These are phyloP conservation scores for Porogramme epimiltina DNA, from an alignment of 1,284 basidiomycete species.

Conservation along the genomic window DNA sequence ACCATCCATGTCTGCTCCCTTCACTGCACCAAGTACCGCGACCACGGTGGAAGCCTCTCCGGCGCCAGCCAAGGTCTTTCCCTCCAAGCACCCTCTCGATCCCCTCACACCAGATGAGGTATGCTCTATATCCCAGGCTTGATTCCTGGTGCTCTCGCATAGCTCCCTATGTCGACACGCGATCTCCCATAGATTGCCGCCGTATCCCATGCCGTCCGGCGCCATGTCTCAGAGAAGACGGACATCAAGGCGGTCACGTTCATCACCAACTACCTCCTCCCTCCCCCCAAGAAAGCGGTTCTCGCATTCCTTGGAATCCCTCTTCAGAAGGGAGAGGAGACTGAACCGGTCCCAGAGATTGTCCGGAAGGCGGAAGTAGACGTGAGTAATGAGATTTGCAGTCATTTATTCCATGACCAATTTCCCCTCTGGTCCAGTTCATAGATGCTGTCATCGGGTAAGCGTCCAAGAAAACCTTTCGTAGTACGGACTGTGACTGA, in stretches of 20 bases:
- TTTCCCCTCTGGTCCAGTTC: conserved; percentile 51
- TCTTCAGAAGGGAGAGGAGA: conserved; percentile 56
- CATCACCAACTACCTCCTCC: conserved; percentile 67
- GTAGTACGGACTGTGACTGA: conserved; percentile 6
- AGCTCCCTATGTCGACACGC: conserved; percentile 12
- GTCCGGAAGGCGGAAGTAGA: conserved; percentile 76
- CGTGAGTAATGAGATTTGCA: conserved; percentile 49
- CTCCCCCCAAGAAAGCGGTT: conserved; percentile 80
- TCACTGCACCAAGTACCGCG: conserved; percentile 32
- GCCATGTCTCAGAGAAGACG: conserved; percentile 58
- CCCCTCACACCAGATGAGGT: conserved; percentile 73
- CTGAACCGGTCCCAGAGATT: conserved; percentile 53
- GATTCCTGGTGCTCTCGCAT: neutral
- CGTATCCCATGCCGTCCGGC: conserved; percentile 62
- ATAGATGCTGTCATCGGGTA: conserved; percentile 71
- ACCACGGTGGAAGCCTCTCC: conserved; percentile 25
- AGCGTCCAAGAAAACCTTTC: conserved; percentile 15
- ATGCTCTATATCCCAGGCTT: conserved; percentile 11
- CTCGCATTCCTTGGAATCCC: conserved; percentile 78
- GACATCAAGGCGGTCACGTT: conserved; percentile 75
- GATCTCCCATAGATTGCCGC: conserved; percentile 56
- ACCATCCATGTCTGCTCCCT: conserved; percentile 22
- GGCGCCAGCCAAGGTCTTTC: conserved; percentile 11
- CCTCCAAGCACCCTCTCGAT: conserved; percentile 64
- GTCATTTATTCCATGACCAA: conserved; percentile 4